phyloP scores from a whole-genome alignment of 345 rosid genomes.

The Pseudoturritis turrita region DNA sequence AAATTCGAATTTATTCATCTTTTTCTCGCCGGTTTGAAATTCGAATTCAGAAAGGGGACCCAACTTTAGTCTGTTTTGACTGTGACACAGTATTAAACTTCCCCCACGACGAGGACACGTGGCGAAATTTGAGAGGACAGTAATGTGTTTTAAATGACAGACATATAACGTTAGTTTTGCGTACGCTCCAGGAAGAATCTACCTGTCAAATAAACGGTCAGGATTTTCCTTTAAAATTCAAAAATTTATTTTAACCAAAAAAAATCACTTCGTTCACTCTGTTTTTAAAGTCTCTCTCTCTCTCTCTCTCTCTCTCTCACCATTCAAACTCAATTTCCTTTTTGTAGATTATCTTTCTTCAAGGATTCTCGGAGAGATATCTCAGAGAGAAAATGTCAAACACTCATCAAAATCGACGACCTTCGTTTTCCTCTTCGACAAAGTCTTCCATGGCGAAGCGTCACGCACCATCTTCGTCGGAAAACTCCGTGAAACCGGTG shows the following conservation, averaged over 20 bases:
- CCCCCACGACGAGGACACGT: not conserved
- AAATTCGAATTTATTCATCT: conserved; percentile 21
- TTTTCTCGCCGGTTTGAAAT: conserved; percentile 23
- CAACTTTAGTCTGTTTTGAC: not conserved
- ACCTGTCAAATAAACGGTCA: conserved; percentile 24
- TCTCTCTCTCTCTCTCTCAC: conserved; percentile 1
- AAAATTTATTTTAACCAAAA: conserved; percentile 9
- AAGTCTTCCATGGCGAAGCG: conserved; percentile 31
- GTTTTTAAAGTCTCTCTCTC: not conserved
- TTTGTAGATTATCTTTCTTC: not conserved
- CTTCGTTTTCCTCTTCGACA: conserved; percentile 29
- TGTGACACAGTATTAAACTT: not conserved
- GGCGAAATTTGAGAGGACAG: not conserved
- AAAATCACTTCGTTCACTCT: not conserved
- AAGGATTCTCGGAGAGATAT: conserved; percentile 10
- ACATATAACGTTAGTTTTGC: not conserved
- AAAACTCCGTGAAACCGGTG: conserved; percentile 8
- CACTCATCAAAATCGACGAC: conserved; percentile 14
- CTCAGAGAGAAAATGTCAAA: conserved; percentile 5
- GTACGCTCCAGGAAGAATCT: conserved; percentile 25
- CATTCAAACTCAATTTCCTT: not conserved
- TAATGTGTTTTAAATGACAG: not conserved
- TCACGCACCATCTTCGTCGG: conserved; percentile 16
- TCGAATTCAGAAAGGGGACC: conserved; percentile 28
- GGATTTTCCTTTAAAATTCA: not conserved